These are phyloP conservation scores for Sporothrix globosa DNA, from an alignment of 2,329 filamentous ascomycete species.

Conservation along the genomic window DNA sequence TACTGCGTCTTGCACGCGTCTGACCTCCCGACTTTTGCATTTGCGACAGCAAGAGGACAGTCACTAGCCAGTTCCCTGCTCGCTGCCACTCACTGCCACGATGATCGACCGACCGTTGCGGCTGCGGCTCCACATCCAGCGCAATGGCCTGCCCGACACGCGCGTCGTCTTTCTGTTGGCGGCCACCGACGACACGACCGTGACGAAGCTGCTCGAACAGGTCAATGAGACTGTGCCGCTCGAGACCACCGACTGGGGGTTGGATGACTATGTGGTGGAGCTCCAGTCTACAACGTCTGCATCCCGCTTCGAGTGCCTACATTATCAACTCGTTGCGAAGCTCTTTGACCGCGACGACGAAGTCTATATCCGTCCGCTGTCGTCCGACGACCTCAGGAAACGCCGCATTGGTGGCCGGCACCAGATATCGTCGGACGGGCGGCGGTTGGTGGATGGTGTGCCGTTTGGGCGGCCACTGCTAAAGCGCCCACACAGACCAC, in stretches of 20 bases:
- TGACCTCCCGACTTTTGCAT: not conserved
- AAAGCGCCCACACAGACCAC: constrained; percentile 63
- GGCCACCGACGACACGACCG: constrained; percentile 63
- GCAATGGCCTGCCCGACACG: constrained; percentile 72
- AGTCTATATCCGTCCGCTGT: constrained; percentile 58
- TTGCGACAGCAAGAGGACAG: no score
- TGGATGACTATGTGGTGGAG: constrained; percentile 89
- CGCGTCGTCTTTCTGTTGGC: constrained; percentile 72
- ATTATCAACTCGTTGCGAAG: constrained; percentile 73
- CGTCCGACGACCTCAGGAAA: constrained; percentile 70
- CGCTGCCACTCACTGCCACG: not conserved
- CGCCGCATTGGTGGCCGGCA: constrained; percentile 74
- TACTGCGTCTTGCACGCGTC: not conserved
- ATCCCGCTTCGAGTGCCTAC: constrained; percentile 77
- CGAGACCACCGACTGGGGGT: constrained; percentile 77
- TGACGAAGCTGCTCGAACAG: constrained; percentile 75
- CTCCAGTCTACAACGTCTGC: constrained; percentile 58
- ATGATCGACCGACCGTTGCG: constrained; percentile 60
- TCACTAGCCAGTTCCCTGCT: no score
- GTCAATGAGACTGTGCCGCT: constrained; percentile 81
- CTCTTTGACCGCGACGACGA: constrained; percentile 82
- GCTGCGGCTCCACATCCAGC: constrained; percentile 71
- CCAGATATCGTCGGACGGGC: constrained; percentile 79
- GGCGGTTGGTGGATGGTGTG: constrained; percentile 81
- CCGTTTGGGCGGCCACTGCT: constrained; percentile 78